Conservation (phyloP, 768 basidiomycete genomes). For the Serendipita sp. region DNA sequence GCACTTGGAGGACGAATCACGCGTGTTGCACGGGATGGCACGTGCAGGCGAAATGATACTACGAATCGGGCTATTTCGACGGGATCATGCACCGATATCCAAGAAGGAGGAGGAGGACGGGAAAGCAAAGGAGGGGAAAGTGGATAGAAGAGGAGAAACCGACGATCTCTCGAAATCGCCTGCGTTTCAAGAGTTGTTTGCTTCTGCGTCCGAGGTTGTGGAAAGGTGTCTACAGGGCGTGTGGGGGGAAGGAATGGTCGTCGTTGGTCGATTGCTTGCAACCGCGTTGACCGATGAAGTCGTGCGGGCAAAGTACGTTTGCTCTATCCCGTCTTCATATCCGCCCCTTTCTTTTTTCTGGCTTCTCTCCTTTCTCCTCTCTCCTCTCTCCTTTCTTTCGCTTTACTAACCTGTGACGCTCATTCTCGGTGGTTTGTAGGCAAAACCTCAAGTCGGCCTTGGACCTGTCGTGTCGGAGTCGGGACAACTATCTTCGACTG, state of each 20-base stretch:
- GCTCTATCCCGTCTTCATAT: too few relatives aligned
- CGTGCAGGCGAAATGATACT: conserved; percentile 37
- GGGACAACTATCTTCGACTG: conserved; percentile 60
- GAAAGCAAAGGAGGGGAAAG: not conserved
- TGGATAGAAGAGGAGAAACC: not conserved
- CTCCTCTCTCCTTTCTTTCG: conserved; percentile 1
- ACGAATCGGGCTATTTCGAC: conserved; percentile 28
- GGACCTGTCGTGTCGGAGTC: conserved; percentile 36
- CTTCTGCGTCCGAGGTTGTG: not conserved
- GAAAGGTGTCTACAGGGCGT: not conserved
- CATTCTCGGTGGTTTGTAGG: conserved; percentile 19
- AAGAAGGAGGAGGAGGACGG: not conserved
- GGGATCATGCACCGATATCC: not conserved
- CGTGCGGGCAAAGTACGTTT: conserved; percentile 42
- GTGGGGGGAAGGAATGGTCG: not conserved
- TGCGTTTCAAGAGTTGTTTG: not conserved
- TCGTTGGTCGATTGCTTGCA: conserved; percentile 10
- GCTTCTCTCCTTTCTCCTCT: conserved; percentile 9
- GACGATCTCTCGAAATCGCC: conserved; percentile 3
- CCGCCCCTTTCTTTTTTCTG: not conserved
- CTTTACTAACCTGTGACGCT: not conserved
- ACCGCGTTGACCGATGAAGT: conserved; percentile 28
- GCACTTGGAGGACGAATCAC: conserved; percentile 25
- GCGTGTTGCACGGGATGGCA: conserved; percentile 33
- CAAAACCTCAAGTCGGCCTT: conserved; percentile 46